A percentile compares a stretch with the other conserved stretches of the same genome.
Evolutionary conservation across 2,329 filamentous ascomycete genomes (phyloP).

Genomic region (Lachnum nothofagi): DNA sequence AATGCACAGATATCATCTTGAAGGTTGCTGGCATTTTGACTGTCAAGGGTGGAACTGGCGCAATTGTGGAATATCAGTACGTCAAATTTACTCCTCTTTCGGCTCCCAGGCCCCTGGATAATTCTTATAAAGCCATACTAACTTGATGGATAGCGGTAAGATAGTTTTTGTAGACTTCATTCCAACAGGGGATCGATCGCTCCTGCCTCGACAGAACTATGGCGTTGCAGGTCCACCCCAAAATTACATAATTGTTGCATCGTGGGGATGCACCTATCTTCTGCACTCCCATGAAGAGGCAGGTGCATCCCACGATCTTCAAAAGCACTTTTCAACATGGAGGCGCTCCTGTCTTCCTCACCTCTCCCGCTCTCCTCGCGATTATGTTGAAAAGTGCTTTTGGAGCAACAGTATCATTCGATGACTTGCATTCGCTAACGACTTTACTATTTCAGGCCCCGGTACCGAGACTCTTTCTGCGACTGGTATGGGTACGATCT

Average conservation of each 20-base stretch:
- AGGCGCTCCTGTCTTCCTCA: too few species aligned
- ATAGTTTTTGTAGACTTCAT: too few species aligned
- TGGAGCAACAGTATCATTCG: slow-evolving; percentile 22
- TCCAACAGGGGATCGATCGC: too few species aligned
- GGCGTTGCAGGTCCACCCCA: too few species aligned
- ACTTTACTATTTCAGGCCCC: slow-evolving; percentile 48
- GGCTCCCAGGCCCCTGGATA: neutral
- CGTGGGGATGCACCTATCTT: too few species aligned
- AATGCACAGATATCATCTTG: slow-evolving; percentile 78
- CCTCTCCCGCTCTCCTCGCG: too few species aligned
- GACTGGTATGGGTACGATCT: slow-evolving; percentile 84
- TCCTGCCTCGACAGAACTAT: too few species aligned
- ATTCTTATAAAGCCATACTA: neutral
- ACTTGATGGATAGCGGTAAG: too few species aligned
- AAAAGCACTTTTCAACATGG: too few species aligned
- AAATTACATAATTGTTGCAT: too few species aligned
- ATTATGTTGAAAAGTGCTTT: neutral
- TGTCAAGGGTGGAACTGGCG: slow-evolving; percentile 95
- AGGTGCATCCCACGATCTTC: too few species aligned
- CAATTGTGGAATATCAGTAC: slow-evolving; percentile 73
- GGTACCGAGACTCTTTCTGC: slow-evolving; percentile 69
- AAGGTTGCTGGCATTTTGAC: slow-evolving; percentile 96
- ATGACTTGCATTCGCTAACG: neutral
- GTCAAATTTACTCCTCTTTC: neutral
- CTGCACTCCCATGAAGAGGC: too few species aligned